phyloP scores from a whole-genome alignment of 2,329 filamentous ascomycete genomes.

The Arthrobotrys megalospora region DNA sequence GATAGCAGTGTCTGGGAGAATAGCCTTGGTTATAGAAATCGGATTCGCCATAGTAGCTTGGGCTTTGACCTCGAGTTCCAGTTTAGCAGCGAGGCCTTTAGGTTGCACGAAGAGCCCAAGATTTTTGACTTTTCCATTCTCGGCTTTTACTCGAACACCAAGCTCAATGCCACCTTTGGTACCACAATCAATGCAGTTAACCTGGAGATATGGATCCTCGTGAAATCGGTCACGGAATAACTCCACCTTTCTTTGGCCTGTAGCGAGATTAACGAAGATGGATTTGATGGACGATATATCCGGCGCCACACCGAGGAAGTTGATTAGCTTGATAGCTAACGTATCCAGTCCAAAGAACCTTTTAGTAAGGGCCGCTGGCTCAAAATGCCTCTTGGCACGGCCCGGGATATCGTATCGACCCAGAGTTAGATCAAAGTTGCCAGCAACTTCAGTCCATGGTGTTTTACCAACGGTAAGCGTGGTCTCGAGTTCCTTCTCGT shows the following conservation, averaged over 20 bases:
- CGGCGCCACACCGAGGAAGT: slow-evolving; percentile 31
- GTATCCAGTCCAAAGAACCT: slow-evolving; percentile 37
- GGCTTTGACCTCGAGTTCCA: slow-evolving; percentile 54
- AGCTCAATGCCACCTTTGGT: slow-evolving; percentile 58
- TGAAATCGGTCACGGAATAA: slow-evolving; percentile 47
- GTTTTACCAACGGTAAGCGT: slow-evolving; percentile 26
- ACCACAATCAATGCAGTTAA: slow-evolving; percentile 62
- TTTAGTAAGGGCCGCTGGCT: slow-evolving; percentile 14
- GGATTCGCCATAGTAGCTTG: slow-evolving; percentile 21
- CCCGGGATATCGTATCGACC: slow-evolving; percentile 33
- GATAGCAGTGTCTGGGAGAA: slow-evolving; percentile 45
- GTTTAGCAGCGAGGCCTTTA: slow-evolving; percentile 51
- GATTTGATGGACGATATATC: slow-evolving; percentile 32
- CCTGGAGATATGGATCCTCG: slow-evolving; percentile 36
- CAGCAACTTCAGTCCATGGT: slow-evolving; percentile 40
- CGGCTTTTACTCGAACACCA: slow-evolving; percentile 52
- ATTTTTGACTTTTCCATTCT: slow-evolving; percentile 56
- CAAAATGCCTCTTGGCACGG: slow-evolving; percentile 12
- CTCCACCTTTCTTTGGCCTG: slow-evolving; percentile 5
- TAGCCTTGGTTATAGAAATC: slow-evolving; percentile 36
- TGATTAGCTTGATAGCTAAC: slow-evolving; percentile 38
- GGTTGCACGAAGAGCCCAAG: slow-evolving; percentile 51
- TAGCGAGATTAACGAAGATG: slow-evolving; percentile 34
- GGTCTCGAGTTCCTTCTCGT: slow-evolving; percentile 1
- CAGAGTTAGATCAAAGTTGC: slow-evolving; percentile 49